Evolutionary conservation across 2,329 filamentous ascomycete genomes (phyloP).

Genomic region (Chrysosporium keratinophilum): DNA sequence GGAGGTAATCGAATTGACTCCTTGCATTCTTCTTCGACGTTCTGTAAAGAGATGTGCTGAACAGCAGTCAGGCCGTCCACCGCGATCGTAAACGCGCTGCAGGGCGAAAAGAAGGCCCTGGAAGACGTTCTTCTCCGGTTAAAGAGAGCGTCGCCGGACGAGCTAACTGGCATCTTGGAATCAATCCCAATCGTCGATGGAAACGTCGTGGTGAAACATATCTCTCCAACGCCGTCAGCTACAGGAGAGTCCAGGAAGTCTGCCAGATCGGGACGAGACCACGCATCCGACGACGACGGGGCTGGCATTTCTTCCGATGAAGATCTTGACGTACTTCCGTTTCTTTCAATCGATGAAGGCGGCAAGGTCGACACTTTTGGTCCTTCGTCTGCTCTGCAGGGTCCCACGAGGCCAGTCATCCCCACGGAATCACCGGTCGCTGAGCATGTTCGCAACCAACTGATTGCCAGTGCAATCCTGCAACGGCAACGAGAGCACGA

Average conservation of each 20-base stretch:
- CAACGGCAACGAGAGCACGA: conserved; percentile 19
- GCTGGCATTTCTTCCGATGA: conserved; percentile 16
- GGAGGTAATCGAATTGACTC: conserved; percentile 13
- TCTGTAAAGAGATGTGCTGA: conserved; percentile 4
- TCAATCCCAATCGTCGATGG: conserved; percentile 15
- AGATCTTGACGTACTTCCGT: conserved; percentile 16
- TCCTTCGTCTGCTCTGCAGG: conserved; percentile 16
- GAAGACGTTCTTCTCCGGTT: conserved; percentile 15
- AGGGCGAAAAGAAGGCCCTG: conserved; percentile 15
- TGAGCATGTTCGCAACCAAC: conserved; percentile 18
- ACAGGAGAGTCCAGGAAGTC: conserved; percentile 7
- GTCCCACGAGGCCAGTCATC: conserved; percentile 13
- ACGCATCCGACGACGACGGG: conserved; percentile 15
- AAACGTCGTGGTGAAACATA: conserved; percentile 8
- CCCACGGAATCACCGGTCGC: conserved; percentile 12
- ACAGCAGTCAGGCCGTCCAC: conserved; percentile 15
- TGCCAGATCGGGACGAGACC: not conserved
- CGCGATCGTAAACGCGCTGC: conserved; percentile 17
- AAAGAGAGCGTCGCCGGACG: conserved; percentile 15
- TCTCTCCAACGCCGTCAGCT: conserved; percentile 4
- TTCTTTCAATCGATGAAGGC: conserved; percentile 16
- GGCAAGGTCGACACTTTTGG: conserved; percentile 16
- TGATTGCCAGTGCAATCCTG: conserved; percentile 19
- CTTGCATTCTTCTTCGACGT: not conserved
- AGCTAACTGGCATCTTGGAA: conserved; percentile 13